phyloP scores from a whole-genome alignment of 306 rosid species.

The Sicyos edulis region DNA sequence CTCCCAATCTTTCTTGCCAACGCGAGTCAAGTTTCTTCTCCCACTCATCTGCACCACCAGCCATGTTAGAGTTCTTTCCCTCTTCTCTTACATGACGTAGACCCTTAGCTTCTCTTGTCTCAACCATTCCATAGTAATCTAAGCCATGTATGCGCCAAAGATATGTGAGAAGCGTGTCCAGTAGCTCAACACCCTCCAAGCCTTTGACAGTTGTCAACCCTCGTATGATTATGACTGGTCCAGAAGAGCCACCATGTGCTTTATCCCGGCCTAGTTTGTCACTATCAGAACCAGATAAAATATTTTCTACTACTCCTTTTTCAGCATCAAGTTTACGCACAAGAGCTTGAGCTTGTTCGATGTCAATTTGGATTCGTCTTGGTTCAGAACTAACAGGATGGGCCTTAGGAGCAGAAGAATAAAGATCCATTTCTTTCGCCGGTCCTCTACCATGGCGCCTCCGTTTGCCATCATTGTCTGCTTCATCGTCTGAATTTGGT shows the following conservation, averaged over 20 bases:
- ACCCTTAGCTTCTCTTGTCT: conserved; percentile 76
- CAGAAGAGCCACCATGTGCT: conserved; percentile 60
- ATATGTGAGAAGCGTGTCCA: conserved; percentile 84
- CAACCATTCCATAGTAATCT: conserved; percentile 94
- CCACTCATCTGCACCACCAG: conserved; percentile 72
- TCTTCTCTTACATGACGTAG: conserved; percentile 83
- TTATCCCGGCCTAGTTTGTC: conserved; percentile 62
- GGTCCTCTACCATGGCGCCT: conserved; percentile 67
- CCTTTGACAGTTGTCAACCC: conserved; percentile 90
- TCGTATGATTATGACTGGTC: conserved; percentile 72
- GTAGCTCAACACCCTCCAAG: conserved; percentile 82
- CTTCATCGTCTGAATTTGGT: conserved; percentile 90
- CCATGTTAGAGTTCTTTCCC: conserved; percentile 39
- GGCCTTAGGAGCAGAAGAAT: conserved; percentile 81
- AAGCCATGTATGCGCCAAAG: conserved; percentile 93
- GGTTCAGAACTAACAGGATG: conserved; percentile 77
- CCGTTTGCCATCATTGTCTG: conserved; percentile 60
- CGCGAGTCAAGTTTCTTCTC: conserved; percentile 74
- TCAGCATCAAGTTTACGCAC: conserved; percentile 79
- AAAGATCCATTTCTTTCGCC: conserved; percentile 56
- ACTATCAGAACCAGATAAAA: conserved; percentile 59
- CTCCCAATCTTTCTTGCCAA: conserved; percentile 81
- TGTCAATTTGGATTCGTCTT: conserved; percentile 64
- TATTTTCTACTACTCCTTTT: conserved; percentile 78
- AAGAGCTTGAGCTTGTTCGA: conserved; percentile 82